Evolutionary conservation across 2,329 filamentous ascomycete genomes (phyloP).

Genomic region (Aspergillus uvarum): DNA sequence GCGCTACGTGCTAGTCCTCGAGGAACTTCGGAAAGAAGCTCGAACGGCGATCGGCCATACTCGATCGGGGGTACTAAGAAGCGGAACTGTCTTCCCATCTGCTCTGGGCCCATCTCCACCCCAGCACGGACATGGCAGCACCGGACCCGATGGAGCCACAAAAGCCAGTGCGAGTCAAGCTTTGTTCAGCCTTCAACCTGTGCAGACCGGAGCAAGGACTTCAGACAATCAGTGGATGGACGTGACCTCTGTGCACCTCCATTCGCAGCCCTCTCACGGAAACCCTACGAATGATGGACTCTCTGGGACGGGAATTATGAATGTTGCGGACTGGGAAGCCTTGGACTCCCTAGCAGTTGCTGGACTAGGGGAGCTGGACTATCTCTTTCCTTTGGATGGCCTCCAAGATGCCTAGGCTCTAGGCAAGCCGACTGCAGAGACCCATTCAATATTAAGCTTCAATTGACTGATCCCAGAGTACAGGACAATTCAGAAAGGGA

Average conservation of each 20-base stretch:
- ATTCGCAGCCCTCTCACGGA: constrained; percentile 9
- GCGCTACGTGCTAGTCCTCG: constrained; percentile 46
- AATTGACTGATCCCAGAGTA: neutral
- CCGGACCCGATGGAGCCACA: no score
- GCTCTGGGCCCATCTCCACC: no score
- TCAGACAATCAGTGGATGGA: neutral
- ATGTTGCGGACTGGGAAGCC: constrained; percentile 29
- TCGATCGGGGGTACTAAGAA: neutral
- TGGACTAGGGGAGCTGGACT: constrained; percentile 19
- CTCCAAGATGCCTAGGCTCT: neutral
- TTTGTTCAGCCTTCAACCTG: no score
- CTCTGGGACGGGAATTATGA: constrained; percentile 17
- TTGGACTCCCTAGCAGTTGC: constrained; percentile 30
- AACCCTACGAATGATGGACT: constrained; percentile 16
- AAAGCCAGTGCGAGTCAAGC: no score
- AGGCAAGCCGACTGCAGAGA: neutral
- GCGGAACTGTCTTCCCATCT: no score
- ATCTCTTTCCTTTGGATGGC: constrained; percentile 7
- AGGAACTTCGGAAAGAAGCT: constrained; percentile 35
- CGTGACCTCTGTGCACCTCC: neutral
- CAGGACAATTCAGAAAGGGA: neutral
- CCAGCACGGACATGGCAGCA: no score
- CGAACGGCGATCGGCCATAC: constrained; percentile 12
- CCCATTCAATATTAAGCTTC: neutral
- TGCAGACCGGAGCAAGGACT: neutral